phyloP scores from a whole-genome alignment of 495 filamentous ascomycete species.

The Cenococcum geophilum region DNA sequence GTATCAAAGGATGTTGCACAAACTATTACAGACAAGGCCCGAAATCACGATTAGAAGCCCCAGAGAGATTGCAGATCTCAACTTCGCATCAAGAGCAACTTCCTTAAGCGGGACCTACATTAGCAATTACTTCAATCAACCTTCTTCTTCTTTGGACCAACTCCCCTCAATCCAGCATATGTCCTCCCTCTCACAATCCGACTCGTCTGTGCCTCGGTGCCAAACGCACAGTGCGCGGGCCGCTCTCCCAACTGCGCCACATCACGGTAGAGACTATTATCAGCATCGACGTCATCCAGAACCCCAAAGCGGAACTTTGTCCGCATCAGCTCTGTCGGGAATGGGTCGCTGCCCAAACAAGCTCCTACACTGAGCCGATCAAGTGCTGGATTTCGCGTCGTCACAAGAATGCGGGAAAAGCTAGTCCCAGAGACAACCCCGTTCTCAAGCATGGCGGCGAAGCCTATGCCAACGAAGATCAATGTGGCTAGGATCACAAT shows the following conservation, averaged over 20 bases:
- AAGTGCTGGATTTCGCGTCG: conserved; percentile 34
- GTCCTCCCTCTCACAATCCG: neutral
- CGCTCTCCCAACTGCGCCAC: too few species aligned
- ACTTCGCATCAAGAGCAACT: too few species aligned
- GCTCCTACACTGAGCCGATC: conserved; percentile 32
- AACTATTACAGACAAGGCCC: too few species aligned
- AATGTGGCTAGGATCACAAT: conserved; percentile 27
- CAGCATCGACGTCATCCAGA: neutral
- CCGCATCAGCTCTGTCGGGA: conserved; percentile 31
- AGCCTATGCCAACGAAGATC: conserved; percentile 26
- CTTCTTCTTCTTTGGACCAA: neutral
- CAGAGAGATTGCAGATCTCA: too few species aligned
- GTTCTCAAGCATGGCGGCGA: conserved; percentile 24
- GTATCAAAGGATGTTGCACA: too few species aligned
- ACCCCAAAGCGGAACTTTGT: conserved; percentile 34
- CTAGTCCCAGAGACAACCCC: conserved; percentile 34
- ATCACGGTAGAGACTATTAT: neutral
- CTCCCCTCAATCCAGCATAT: neutral
- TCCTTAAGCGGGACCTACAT: too few species aligned
- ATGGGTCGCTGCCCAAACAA: conserved; percentile 36
- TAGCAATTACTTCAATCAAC: neutral
- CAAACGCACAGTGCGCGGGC: neutral
- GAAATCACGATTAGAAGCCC: too few species aligned
- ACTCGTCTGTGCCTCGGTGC: neutral
- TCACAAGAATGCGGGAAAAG: conserved; percentile 37